phyloP scores from a whole-genome alignment of 805 yeast genomes.

The Saccharomycopsis vini region DNA sequence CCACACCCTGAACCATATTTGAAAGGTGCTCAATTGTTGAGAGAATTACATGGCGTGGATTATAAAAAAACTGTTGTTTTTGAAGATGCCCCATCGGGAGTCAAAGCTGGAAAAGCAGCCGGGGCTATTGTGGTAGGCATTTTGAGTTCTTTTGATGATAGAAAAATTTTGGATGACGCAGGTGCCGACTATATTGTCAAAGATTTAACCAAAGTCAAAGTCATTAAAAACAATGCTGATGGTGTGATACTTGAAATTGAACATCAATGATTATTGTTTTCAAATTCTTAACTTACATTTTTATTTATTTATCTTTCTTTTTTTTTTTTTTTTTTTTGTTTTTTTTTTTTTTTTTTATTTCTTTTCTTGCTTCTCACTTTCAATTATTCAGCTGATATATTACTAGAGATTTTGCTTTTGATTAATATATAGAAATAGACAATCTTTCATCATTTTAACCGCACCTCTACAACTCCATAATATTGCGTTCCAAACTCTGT shows the following conservation, averaged over 20 bases:
- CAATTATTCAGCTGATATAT: no score
- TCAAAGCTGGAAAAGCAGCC: slow-evolving; percentile 73
- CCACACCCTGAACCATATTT: slow-evolving; percentile 82
- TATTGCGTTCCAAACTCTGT: no score
- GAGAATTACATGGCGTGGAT: slow-evolving; percentile 29
- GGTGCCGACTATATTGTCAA: slow-evolving; percentile 81
- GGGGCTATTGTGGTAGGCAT: slow-evolving; percentile 80
- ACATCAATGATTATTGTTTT: no score
- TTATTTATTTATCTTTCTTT: no score
- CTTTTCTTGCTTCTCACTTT: no score
- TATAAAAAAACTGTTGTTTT: slow-evolving; percentile 50
- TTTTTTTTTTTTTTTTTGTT: no score
- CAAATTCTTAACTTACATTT: no score
- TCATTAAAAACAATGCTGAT: slow-evolving; percentile 43
- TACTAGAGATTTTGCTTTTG: no score
- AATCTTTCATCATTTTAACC: no score
- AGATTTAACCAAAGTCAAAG: slow-evolving; percentile 55
- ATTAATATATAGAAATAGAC: no score
- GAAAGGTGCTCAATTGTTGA: slow-evolving; percentile 35
- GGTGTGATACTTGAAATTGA: slow-evolving; percentile 19
- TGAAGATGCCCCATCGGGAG: slow-evolving; percentile 88
- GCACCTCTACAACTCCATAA: no score
- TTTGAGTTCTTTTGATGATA: slow-evolving; percentile 70
- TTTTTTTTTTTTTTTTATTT: no score
- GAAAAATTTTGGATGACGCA: slow-evolving; percentile 49